A percentile compares a stretch with the other conserved stretches of the same genome.
Evolutionary conservation across 495 filamentous ascomycete species (phyloP).

Genomic region (Aspergillus ostianus): DNA sequence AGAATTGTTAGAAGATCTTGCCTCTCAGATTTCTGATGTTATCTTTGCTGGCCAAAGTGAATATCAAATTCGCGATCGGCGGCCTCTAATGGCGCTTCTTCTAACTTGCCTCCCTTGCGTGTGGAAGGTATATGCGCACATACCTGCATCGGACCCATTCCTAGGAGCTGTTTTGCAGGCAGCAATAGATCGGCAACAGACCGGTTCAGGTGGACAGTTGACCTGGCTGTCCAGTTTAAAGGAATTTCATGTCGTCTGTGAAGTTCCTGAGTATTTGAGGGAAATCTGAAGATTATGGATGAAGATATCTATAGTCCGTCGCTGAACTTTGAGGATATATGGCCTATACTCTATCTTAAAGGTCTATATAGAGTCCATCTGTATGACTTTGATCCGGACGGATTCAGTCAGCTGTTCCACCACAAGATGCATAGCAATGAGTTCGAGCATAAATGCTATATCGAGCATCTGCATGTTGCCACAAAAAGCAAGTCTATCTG

Average conservation of each 20-base stretch:
- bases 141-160: slow-evolving; percentile 6
- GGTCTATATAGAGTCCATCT: slow-evolving; percentile 1
- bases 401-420: neutral
- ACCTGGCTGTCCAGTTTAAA: neutral
- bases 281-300: neutral
- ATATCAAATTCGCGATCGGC: slow-evolving; percentile 3
- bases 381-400: slow-evolving; percentile 7
- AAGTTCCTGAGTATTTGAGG: slow-evolving; percentile 4
- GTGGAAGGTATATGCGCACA: slow-evolving; percentile 8
- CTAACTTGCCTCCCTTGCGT: neutral
- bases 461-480: slow-evolving; percentile 11
- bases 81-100: slow-evolving; percentile 11
- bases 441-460: slow-evolving; percentile 1
- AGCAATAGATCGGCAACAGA: slow-evolving; percentile 1
- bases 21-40: neutral
- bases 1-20: neutral
- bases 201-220: neutral
- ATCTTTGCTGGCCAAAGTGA: neutral
- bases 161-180: neutral
- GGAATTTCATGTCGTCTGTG: slow-evolving; percentile 7
- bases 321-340: slow-evolving; percentile 3
- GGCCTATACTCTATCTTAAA: slow-evolving; percentile 5
- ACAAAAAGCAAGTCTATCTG: slow-evolving; percentile 8
- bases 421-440: neutral
- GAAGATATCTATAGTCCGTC: slow-evolving; percentile 4